Conservation (phyloP, 768 basidiomycete genomes). For the Lepiota brunneoincarnata region DNA sequence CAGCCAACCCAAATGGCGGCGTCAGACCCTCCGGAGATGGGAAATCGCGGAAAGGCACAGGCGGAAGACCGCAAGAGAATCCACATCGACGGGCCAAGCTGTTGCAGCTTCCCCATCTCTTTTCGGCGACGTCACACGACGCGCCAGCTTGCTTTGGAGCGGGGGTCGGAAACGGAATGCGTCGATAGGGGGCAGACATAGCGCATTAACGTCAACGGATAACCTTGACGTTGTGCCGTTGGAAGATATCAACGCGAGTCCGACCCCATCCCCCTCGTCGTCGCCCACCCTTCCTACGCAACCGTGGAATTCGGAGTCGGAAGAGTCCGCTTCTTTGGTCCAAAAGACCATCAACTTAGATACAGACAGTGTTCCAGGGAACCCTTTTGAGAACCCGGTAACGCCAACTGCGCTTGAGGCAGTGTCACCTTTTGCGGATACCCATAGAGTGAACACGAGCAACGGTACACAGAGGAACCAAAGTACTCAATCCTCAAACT, state of each 20-base stretch:
- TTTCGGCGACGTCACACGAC: slow-evolving; percentile 55
- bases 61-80: slow-evolving; percentile 69
- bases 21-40: slow-evolving; percentile 74
- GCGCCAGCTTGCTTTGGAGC: slow-evolving; percentile 57
- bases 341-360: not conserved
- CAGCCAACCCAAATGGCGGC: slow-evolving; percentile 7
- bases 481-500: not conserved
- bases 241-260: slow-evolving; percentile 44
- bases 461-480: slow-evolving; percentile 18
- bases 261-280: slow-evolving; percentile 37
- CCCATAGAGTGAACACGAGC: slow-evolving; percentile 19
- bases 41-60: slow-evolving; percentile 74
- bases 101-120: slow-evolving; percentile 39
- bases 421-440: slow-evolving; percentile 50
- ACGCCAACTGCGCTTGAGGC: slow-evolving; percentile 19
- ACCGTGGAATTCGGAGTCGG: not conserved
- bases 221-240: slow-evolving; percentile 54
- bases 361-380: not conserved
- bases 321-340: not conserved
- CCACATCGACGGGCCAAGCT: slow-evolving; percentile 20
- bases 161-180: slow-evolving; percentile 31
- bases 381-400: slow-evolving; percentile 10
- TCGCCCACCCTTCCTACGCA: slow-evolving; percentile 13
- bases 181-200: slow-evolving; percentile 33
- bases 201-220: slow-evolving; percentile 49